Evolutionary conservation across 2,329 filamentous ascomycete species (phyloP).

Genomic region (Ophiocordyceps camponoti-floridani): DNA sequence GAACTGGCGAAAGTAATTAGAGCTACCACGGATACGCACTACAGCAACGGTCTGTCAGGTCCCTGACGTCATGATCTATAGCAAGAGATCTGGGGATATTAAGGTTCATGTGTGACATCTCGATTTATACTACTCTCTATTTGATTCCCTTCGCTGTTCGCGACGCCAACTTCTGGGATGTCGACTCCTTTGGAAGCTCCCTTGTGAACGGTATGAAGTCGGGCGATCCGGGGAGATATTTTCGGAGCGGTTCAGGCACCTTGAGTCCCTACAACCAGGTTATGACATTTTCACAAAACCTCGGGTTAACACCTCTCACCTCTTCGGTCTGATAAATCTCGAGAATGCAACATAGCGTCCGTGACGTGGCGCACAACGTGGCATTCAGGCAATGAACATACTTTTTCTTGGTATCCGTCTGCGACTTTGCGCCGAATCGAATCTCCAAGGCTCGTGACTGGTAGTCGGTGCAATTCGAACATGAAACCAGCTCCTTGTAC

Average conservation of each 20-base stretch:
- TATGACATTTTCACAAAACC: neutral
- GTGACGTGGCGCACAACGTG: slow-evolving; percentile 77
- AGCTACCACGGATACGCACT: too few species aligned
- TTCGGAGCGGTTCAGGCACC: slow-evolving; percentile 68
- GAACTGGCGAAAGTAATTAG: too few species aligned
- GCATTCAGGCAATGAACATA: slow-evolving; percentile 91
- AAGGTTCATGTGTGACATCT: too few species aligned
- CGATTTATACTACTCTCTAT: neutral
- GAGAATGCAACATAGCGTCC: slow-evolving; percentile 82
- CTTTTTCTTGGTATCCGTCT: slow-evolving; percentile 68
- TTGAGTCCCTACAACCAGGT: slow-evolving; percentile 40
- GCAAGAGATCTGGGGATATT: too few species aligned
- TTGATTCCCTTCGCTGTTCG: slow-evolving; percentile 14
- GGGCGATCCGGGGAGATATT: slow-evolving; percentile 77
- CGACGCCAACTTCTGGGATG: slow-evolving; percentile 12
- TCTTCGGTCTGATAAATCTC: slow-evolving; percentile 95
- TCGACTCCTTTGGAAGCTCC: slow-evolving; percentile 58
- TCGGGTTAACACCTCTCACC: slow-evolving; percentile 23
- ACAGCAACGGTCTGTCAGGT: too few species aligned
- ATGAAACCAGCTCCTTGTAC: slow-evolving; percentile 96
- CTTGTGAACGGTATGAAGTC: slow-evolving; percentile 81
- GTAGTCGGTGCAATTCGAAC: slow-evolving; percentile 97
- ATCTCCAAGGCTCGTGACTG: slow-evolving; percentile 90
- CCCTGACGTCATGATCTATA: too few species aligned
- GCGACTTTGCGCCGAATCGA: slow-evolving; percentile 72